These are phyloP conservation scores for Orbilia oligospora DNA, from an alignment of 2,329 filamentous ascomycete genomes.

Conservation along the genomic window DNA sequence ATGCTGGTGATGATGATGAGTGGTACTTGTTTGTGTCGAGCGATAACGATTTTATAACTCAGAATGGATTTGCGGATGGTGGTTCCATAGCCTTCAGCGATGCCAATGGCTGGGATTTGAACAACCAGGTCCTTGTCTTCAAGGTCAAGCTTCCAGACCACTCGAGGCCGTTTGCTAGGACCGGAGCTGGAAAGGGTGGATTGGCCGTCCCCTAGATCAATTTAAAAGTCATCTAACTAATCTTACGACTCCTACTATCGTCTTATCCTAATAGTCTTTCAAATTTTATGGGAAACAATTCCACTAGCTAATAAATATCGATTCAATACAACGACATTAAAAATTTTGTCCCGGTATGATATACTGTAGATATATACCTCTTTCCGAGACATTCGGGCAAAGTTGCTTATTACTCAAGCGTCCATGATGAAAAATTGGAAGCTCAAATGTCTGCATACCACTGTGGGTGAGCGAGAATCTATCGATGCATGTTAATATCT, in stretches of 20 bases:
- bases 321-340: too few relatives aligned
- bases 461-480: conserved; percentile 42
- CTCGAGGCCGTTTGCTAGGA: conserved; percentile 61
- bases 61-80: conserved; percentile 75
- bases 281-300: too few relatives aligned
- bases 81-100: conserved; percentile 74
- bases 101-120: conserved; percentile 72
- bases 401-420: too few relatives aligned
- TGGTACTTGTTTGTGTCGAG: conserved; percentile 78
- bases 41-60: conserved; percentile 83
- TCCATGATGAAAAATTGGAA: not conserved
- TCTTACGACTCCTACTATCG: too few relatives aligned
- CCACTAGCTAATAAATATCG: too few relatives aligned
- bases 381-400: too few relatives aligned
- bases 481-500: not conserved
- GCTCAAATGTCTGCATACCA: conserved; percentile 47
- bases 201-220: conserved; percentile 19
- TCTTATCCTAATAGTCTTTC: too few relatives aligned
- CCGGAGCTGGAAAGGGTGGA: conserved; percentile 37
- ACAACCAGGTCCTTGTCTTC: conserved; percentile 77
- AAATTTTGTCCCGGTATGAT: too few relatives aligned
- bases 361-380: too few relatives aligned
- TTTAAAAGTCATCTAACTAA: not conserved
- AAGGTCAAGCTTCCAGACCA: conserved; percentile 70
- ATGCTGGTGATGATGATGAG: conserved; percentile 71